Evolutionary conservation across 2,329 filamentous ascomycete species (phyloP), one percentile per base, ranked within the genome.

Genomic region (Sporothrix pallida): DNA sequence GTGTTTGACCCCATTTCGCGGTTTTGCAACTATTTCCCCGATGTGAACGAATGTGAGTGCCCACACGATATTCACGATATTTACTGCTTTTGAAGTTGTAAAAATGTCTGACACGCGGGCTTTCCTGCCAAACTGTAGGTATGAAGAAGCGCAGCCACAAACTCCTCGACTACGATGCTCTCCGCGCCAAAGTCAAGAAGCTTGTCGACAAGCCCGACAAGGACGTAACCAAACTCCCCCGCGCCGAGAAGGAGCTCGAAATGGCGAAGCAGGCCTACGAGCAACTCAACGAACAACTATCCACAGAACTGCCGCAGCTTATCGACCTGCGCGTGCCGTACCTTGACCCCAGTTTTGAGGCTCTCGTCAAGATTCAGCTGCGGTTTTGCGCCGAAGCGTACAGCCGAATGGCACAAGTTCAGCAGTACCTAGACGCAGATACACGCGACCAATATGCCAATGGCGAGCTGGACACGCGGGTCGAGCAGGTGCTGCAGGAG

Each of bases 101-200:
- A n/a, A 17, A n/a, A 13, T 67, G 20, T 67, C 42, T 67, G 42
- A 67, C 62, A 65, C 31, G 31, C 31, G 31, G 31, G 31, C 26
- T 46, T 44, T 20, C 3, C 8, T 63, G 5, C 60, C 58, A 8
- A 4, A 15, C 23, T 37, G 31, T 67, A 67, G 62, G 62, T 83
- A 98, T 99, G 84, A 99, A 98, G 86, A 99, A 99, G 86, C 93
- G 97, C 79, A 93, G 97, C 80, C 93, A 99, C 88, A 99, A 99
- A 84, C 92, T 98, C 73, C 93, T 98, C 78, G 97, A 99, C 84
- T 99, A 99, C 86, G 96, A 99, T 82, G 90, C 95, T 20, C 91
- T 98, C 83, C 93, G 96, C 76, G 94, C 94, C 77, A 97, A 96
- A 82, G 96, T 99, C 80, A 98, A 98, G 88, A 95, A 94, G 82